phyloP scores from a whole-genome alignment of 2,329 filamentous ascomycete species.

The Hypoxylon sp. region DNA sequence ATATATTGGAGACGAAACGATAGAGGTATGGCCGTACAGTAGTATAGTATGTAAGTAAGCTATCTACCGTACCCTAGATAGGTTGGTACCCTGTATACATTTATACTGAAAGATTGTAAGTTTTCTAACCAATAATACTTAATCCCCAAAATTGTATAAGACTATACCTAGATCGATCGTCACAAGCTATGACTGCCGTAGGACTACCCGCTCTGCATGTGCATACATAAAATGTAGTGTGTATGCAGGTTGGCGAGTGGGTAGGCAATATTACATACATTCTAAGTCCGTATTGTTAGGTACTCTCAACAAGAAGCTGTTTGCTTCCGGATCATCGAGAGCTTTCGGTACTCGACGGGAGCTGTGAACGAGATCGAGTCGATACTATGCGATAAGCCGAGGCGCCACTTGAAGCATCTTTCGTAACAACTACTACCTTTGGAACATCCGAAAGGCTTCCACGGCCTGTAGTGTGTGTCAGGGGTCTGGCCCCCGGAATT shows the following conservation, averaged over 20 bases:
- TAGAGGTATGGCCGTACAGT: background rate
- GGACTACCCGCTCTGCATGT: conserved; percentile 42
- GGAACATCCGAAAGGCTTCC: conserved; percentile 34
- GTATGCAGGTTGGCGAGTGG: conserved; percentile 17
- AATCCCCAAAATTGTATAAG: conserved; percentile 15
- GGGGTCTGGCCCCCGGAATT: conserved; percentile 24
- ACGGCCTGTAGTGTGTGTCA: conserved; percentile 28
- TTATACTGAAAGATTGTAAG: background rate
- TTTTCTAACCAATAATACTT: conserved; percentile 1
- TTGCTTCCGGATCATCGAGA: conserved; percentile 4
- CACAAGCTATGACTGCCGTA: conserved; percentile 28
- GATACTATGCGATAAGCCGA: conserved; percentile 26
- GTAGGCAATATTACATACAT: conserved; percentile 35
- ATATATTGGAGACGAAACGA: background rate
- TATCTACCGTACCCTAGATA: too few relatives aligned
- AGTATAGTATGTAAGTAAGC: background rate
- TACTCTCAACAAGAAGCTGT: conserved; percentile 14
- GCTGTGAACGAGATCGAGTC: background rate
- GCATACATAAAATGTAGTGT: conserved; percentile 25
- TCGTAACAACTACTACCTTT: conserved; percentile 37
- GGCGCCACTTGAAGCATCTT: conserved; percentile 38
- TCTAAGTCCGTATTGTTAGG: background rate
- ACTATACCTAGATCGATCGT: conserved; percentile 35
- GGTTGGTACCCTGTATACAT: background rate
- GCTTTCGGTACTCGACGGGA: conserved; percentile 1